Evolutionary conservation across 257 asterid genomes (phyloP).

Genomic region (Solanum chiquidenum): DNA sequence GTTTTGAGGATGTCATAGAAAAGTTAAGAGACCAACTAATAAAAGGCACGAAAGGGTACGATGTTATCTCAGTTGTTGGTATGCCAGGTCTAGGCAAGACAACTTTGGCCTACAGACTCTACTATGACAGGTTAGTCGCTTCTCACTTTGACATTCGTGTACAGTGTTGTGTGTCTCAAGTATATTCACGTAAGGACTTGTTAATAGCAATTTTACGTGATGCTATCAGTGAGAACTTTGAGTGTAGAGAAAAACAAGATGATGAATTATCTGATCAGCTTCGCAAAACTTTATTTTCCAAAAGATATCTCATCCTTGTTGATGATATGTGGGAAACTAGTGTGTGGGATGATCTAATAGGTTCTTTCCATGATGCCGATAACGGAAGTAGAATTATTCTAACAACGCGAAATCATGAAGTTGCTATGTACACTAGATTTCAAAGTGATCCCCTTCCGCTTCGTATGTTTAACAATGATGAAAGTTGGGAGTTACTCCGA

Average conservation of each 20-base stretch:
- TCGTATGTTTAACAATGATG: background rate
- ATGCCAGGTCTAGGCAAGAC: conserved; percentile 1
- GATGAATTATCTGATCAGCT: background rate
- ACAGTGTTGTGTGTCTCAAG: background rate
- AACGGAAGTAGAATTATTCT: conserved; percentile 1
- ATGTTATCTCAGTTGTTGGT: background rate
- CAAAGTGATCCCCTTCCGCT: background rate
- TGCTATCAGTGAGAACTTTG: background rate
- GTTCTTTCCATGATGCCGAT: background rate
- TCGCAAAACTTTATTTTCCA: background rate
- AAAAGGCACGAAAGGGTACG: background rate
- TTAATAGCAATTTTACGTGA: background rate
- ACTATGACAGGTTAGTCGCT: background rate
- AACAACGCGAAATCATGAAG: background rate
- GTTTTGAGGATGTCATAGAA: background rate
- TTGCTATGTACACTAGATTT: background rate
- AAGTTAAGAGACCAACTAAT: background rate
- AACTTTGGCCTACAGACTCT: conserved; percentile 3
- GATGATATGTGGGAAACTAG: background rate
- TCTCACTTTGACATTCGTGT: background rate
- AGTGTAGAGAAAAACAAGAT: background rate
- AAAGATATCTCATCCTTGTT: background rate
- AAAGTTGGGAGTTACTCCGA: conserved; percentile 1
- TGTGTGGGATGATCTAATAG: background rate
- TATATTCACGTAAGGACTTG: background rate